Evolutionary conservation across 768 basidiomycete genomes (phyloP), one percentile per base, ranked within the genome.

Genomic region (Lyophyllum decastes): DNA sequence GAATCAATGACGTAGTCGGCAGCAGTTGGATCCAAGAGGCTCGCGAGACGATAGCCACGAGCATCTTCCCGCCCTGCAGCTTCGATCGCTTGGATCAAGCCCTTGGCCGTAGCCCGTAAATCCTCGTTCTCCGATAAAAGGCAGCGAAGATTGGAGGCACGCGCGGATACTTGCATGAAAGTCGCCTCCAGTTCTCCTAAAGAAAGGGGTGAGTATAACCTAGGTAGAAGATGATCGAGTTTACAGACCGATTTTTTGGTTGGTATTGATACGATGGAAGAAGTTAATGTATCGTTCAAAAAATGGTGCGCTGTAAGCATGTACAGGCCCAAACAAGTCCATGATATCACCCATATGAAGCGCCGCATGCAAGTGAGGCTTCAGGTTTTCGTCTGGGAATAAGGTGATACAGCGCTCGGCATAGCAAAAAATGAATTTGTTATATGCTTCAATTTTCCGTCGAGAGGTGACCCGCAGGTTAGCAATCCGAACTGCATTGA

Each of bases 291-390:
- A 64, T 24, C 59, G 52, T 48, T 67, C 61, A 12, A 55, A 67
- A 24, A 55, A n/a, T n/a, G n/a, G n/a, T n/a, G n/a, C n/a, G n/a
- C n/a, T n/a, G n/a, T n/a, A n/a, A n/a, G n/a, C n/a, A n/a, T n/a
- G n/a, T n/a, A n/a, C n/a, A n/a, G n/a, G n/a, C n/a, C n/a, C n/a
- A n/a, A n/a, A n/a, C n/a, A n/a, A n/a, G n/a, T n/a, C n/a, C n/a
- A n/a, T n/a, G n/a, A n/a, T n/a, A n/a, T n/a, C n/a, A n/a, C n/a
- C 63, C n/a, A 73, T 62, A 56, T 77, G 75, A 9, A 73, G 62
- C 2, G 72, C 65, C 5, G 64, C 49, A 47, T 77, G 76, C 21
- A 73, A 68, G 21, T 60, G 68, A 0, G 73, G 75, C 10, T 58
- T 61, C 11, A 76, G 19, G 4, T 51, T 54, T 7, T 61, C 45